Percentiles rank a stretch among this genome's conserved stretches.
phyloP scores from a whole-genome alignment of 1,284 basidiomycete species.

The Malassezia sp. region DNA sequence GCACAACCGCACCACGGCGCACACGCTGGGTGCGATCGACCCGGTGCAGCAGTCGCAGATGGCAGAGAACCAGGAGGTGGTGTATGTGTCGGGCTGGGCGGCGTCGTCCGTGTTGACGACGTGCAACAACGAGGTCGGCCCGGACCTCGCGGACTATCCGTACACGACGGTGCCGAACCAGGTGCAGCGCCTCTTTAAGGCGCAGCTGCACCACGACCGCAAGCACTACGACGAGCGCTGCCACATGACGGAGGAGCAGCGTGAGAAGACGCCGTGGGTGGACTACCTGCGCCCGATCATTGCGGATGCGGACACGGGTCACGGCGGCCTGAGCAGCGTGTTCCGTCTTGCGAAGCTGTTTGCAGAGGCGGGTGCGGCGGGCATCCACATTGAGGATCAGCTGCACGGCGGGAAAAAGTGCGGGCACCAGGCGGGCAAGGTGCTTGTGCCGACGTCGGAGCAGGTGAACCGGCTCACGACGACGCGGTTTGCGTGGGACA shows the following conservation, averaged over 20 bases:
- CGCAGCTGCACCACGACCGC: conserved; percentile 57
- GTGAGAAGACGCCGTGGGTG: conserved; percentile 47
- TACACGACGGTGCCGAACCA: conserved; percentile 58
- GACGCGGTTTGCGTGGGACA: conserved; percentile 73
- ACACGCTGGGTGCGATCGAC: conserved; percentile 54
- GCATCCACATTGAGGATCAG: conserved; percentile 45
- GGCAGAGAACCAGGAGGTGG: conserved; percentile 83
- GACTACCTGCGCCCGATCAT: conserved; percentile 49
- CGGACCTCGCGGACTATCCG: conserved; percentile 59
- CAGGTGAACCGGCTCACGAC: conserved; percentile 72
- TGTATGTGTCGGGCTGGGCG: conserved; percentile 96
- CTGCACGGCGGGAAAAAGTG: conserved; percentile 53
- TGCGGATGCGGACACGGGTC: conserved; percentile 46
- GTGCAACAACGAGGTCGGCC: conserved; percentile 87
- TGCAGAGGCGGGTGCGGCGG: conserved; percentile 49
- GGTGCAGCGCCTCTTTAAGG: conserved; percentile 57
- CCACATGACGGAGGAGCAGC: conserved; percentile 59
- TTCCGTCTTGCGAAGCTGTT: conserved; percentile 46
- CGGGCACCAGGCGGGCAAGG: conserved; percentile 84
- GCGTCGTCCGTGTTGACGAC: conserved; percentile 61
- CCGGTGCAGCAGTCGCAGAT: conserved; percentile 94
- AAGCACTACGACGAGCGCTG: conserved; percentile 53
- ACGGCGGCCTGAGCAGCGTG: conserved; percentile 43
- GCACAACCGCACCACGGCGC: conserved; percentile 50
- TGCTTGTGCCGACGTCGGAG: conserved; percentile 74